Evolutionary conservation across 208 protist species (phyloP).

Genomic region (Porcisia deanei): DNA sequence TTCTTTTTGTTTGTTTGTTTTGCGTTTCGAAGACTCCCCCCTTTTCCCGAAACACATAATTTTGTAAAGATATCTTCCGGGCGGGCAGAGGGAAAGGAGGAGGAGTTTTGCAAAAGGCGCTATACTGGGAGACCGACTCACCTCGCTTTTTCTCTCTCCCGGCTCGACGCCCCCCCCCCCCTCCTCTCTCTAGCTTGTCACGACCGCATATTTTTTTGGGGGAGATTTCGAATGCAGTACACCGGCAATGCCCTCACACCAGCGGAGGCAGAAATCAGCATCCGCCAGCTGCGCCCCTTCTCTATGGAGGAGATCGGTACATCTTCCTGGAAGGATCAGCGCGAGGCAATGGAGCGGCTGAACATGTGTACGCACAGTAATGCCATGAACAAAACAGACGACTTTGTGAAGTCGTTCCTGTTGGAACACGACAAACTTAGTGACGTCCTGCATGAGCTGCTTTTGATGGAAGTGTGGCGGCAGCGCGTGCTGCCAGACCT

Average conservation of each 20-base stretch:
- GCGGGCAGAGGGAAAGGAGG: too few species aligned
- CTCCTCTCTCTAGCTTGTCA: neutral
- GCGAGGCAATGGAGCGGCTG: slow-evolving; percentile 73
- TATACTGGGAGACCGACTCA: neutral
- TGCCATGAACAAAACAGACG: slow-evolving; percentile 79
- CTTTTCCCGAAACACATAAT: too few species aligned
- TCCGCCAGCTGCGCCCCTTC: slow-evolving; percentile 71
- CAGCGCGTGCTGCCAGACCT: slow-evolving; percentile 70
- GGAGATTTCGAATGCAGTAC: slow-evolving; percentile 61
- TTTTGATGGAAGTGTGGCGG: slow-evolving; percentile 88
- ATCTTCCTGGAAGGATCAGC: slow-evolving; percentile 81
- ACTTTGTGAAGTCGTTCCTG: slow-evolving; percentile 85
- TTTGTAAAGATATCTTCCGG: too few species aligned
- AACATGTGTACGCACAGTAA: slow-evolving; percentile 93
- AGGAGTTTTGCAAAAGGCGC: neutral
- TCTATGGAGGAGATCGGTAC: slow-evolving; percentile 64
- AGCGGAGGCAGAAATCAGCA: slow-evolving; percentile 67
- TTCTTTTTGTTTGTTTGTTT: too few species aligned
- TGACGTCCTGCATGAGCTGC: slow-evolving; percentile 78
- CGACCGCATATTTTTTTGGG: neutral
- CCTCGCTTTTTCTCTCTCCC: neutral
- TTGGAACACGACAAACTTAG: slow-evolving; percentile 79
- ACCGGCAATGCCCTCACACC: slow-evolving; percentile 49
- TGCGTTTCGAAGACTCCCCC: too few species aligned
- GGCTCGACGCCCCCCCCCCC: neutral